Percentiles rank a stretch among this genome's conserved stretches.
These are phyloP conservation scores for Phytophthora capsici DNA, from an alignment of 352 stramenopile genomes.

Conservation along the genomic window DNA sequence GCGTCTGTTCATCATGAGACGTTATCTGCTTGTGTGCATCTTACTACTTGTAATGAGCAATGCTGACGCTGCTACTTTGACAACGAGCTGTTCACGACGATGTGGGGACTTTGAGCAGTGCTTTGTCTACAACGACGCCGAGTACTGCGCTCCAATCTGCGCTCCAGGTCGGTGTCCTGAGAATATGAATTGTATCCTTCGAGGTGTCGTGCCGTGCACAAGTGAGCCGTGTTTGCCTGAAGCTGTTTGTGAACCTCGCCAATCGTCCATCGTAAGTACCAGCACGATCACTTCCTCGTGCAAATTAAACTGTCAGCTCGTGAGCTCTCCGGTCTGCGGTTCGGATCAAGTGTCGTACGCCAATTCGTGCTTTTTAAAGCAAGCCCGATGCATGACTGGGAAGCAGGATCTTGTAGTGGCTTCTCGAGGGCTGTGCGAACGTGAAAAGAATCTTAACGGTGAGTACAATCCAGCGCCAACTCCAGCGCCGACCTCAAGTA, in stretches of 20 bases:
- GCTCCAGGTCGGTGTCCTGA: constrained; percentile 47
- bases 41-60: constrained; percentile 3
- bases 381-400: constrained; percentile 40
- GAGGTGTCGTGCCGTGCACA: constrained; percentile 41
- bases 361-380: constrained; percentile 62
- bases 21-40: constrained; percentile 12
- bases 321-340: constrained; percentile 51
- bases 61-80: constrained; percentile 6
- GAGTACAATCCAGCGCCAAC: constrained; percentile 35
- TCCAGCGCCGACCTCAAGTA: not conserved
- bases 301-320: constrained; percentile 39
- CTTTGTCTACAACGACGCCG: constrained; percentile 48
- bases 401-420: constrained; percentile 27
- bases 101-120: constrained; percentile 54
- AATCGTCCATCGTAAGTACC: constrained; percentile 9
- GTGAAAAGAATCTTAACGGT: constrained; percentile 34
- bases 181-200: constrained; percentile 46
- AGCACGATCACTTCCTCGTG: constrained; percentile 25
- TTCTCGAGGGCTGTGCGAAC: constrained; percentile 34
- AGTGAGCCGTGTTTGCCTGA: constrained; percentile 50
- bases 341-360: constrained; percentile 55
- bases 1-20: constrained; percentile 11
- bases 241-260: constrained; percentile 46
- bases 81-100: constrained; percentile 7
- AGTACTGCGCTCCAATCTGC: constrained; percentile 55